Percentiles rank a stretch among this genome's conserved stretches.
Evolutionary conservation across 2,329 filamentous ascomycete species (phyloP).

Genomic region (Monascus ruber): DNA sequence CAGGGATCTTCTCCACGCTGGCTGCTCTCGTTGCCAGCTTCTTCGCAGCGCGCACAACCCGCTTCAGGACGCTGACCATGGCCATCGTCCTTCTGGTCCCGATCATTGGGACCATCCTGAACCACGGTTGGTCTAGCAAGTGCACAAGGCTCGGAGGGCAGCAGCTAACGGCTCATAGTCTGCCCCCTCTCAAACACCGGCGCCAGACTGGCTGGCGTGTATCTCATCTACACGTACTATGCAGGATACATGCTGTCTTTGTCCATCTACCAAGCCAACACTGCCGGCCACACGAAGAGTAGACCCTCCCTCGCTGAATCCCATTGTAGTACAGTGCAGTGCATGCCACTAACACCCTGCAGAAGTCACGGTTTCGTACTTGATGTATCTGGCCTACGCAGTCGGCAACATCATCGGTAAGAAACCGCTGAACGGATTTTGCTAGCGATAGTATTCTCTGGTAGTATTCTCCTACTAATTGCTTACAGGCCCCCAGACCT

Average conservation of each 20-base stretch:
- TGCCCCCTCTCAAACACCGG: neutral
- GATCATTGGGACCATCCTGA: too few species aligned
- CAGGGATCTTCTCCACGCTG: conserved; percentile 21
- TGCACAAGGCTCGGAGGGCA: too few species aligned
- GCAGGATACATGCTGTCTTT: conserved; percentile 19
- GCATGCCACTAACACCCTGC: too few species aligned
- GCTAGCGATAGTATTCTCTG: too few species aligned
- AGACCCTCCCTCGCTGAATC: conserved; percentile 16
- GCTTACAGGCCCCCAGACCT: conserved; percentile 33
- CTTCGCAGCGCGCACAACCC: conserved; percentile 20
- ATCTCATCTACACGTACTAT: conserved; percentile 24
- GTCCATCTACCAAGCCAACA: conserved; percentile 22
- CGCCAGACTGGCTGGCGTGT: conserved; percentile 2
- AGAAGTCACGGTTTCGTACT: too few species aligned
- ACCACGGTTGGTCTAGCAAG: too few species aligned
- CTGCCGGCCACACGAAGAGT: conserved; percentile 30
- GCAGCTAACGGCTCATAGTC: too few species aligned
- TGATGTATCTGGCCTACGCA: conserved; percentile 28
- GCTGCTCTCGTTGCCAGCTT: conserved; percentile 20
- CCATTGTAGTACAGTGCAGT: too few species aligned
- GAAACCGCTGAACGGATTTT: conserved; percentile 12
- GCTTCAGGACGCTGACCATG: conserved; percentile 21
- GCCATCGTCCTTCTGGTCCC: conserved; percentile 9
- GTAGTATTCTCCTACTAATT: too few species aligned
- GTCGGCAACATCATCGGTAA: conserved; percentile 14